Base-by-base conservation (phyloP, 495 filamentous ascomycete species). In the Aspergillus cavernicola region DNA sequence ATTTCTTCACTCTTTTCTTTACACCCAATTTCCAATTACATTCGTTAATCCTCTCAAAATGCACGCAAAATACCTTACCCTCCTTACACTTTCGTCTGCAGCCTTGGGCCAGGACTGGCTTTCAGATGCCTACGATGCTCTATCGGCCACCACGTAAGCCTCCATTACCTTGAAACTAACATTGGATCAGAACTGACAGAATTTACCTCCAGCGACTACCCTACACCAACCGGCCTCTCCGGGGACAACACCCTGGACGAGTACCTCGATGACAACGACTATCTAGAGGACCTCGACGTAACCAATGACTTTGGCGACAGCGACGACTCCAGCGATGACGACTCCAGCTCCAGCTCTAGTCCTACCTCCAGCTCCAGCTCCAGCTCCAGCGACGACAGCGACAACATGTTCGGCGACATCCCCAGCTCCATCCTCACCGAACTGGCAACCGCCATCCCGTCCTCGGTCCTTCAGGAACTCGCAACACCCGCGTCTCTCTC, bases 391-490 rank as follows among this genome's bases (percentile, higher is more conserved):
- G 6, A 11, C 19, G n/a, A 43, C 37, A 23, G 1, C 15, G 37
- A 5, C 26, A 19, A 16, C 23, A 45, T 32, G 20, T 11, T 45
- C 24, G 7, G 10, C 42, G 26, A 31, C n/a, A 18, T 45, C 24
- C 42, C 42, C 42, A 45, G 24, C 42, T 45, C 42, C 6, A 45
- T 45, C 26, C 31, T 45, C 26, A 18, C 42, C 42, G 42, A 45
- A 6, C 13, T 45, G 4, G 16, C 16, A 18, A 45, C n/a, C 15
- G 42, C 42, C 4, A 20, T 45, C 15, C 42, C 42, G 1, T 16
- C n/a, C 6, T 18, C 42, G 7, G 24, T 32, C 26, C 13, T 16
- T 2, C 5, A 12, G n/a, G 24, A 45, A 13, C 13, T 45, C 7
- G 16, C 42, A 3, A 45, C 11, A 2, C 42, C 42, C 10, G 15